These are phyloP conservation scores for Aspergillus campestris DNA, from an alignment of 495 filamentous ascomycete genomes.

Conservation along the genomic window DNA sequence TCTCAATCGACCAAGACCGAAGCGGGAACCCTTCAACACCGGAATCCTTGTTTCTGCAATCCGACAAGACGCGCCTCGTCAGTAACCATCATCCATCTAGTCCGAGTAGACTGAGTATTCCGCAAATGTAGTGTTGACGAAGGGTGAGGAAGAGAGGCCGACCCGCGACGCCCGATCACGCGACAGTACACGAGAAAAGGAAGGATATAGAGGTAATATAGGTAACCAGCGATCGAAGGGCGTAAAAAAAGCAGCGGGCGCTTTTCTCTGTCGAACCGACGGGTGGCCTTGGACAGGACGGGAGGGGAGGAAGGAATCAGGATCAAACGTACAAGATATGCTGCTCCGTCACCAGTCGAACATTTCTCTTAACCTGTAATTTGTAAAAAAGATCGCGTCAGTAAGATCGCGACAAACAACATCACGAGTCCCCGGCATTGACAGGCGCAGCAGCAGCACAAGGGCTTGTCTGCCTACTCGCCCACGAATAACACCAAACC, in stretches of 20 bases:
- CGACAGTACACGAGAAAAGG: too few relatives aligned
- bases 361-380: conserved; percentile 66
- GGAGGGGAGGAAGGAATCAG: conserved; percentile 4
- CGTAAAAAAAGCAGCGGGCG: not conserved
- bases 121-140: too few relatives aligned
- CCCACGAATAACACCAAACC: not conserved
- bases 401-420: conserved; percentile 6
- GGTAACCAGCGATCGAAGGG: too few relatives aligned
- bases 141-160: not conserved
- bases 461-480: too few relatives aligned
- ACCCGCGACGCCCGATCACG: too few relatives aligned
- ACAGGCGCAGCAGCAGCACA: too few relatives aligned
- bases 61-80: conserved; percentile 11
- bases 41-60: conserved; percentile 52
- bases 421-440: too few relatives aligned
- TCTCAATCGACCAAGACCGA: conserved; percentile 60
- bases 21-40: conserved; percentile 83
- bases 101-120: conserved; percentile 2
- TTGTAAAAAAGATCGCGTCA: conserved; percentile 3
- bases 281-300: not conserved
- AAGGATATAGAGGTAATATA: too few relatives aligned
- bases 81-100: conserved; percentile 6
- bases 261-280: not conserved
- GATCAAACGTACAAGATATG: conserved; percentile 63
- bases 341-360: conserved; percentile 91